These are phyloP conservation scores for Leptographium wingfieldii DNA, from an alignment of 2,329 filamentous ascomycete species.

Conservation along the genomic window DNA sequence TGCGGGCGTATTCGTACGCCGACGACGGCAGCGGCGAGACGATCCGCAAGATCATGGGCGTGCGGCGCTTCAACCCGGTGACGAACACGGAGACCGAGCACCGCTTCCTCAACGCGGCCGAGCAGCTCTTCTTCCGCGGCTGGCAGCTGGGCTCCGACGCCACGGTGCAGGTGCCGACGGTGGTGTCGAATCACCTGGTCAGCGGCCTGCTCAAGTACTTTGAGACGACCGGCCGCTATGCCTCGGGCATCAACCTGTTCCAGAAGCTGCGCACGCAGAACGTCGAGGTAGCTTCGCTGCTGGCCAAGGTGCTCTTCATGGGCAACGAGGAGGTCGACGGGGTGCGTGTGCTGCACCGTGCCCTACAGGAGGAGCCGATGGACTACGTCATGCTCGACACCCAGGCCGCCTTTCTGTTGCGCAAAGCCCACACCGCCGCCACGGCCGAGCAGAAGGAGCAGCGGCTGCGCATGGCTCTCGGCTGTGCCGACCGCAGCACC, in stretches of 20 bases:
- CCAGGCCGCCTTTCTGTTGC: constrained; percentile 81
- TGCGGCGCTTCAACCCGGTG: constrained; percentile 91
- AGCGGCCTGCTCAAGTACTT: constrained; percentile 92
- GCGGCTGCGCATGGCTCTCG: constrained; percentile 73
- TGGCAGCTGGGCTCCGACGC: constrained; percentile 95
- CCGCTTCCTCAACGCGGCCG: constrained; percentile 85
- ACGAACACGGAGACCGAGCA: constrained; percentile 98
- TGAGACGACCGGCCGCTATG: constrained; percentile 83
- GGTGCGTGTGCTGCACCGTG: constrained; percentile 74
- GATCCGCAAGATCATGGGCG: constrained; percentile 95
- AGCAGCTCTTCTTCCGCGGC: constrained; percentile 88
- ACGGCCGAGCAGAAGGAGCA: constrained; percentile 45
- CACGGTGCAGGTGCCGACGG: constrained; percentile 92
- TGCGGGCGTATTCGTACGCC: constrained; percentile 91
- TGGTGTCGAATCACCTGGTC: constrained; percentile 90
- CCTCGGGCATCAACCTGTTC: constrained; percentile 94
- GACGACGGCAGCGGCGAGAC: constrained; percentile 90
- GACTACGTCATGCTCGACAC: constrained; percentile 94
- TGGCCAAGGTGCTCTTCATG: constrained; percentile 84
- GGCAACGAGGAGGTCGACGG: constrained; percentile 97
- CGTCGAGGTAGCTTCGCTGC: constrained; percentile 82
- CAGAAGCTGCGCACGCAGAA: constrained; percentile 88
- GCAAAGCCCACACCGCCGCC: constrained; percentile 54
- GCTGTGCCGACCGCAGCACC: constrained; percentile 88
- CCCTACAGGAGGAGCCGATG: constrained; percentile 86